Evolutionary conservation across 2,329 filamentous ascomycete species (phyloP).

Genomic region (Claviceps capensis): DNA sequence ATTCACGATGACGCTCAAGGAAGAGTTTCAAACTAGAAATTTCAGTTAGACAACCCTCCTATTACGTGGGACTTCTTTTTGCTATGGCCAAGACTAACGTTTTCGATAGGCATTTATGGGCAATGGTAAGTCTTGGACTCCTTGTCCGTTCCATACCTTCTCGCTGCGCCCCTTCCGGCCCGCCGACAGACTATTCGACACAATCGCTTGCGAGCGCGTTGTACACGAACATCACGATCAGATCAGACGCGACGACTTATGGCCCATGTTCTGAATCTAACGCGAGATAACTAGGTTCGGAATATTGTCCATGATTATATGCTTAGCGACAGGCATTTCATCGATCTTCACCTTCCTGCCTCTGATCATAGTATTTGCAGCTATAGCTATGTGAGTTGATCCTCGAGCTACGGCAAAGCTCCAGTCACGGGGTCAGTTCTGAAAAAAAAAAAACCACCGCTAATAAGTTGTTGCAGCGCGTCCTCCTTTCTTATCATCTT

Average conservation of each 20-base stretch:
- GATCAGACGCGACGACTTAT: neutral
- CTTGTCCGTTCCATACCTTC: neutral
- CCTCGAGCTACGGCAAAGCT: neutral
- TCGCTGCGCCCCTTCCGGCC: neutral
- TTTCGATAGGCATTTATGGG: conserved; percentile 52
- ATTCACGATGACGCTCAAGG: conserved; percentile 59
- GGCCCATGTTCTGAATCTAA: conserved; percentile 1
- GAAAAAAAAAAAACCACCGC: neutral
- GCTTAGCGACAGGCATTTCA: conserved; percentile 54
- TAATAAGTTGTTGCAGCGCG: conserved; percentile 31
- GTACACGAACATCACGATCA: neutral
- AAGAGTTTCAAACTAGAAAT: conserved; percentile 60
- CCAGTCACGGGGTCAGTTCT: neutral
- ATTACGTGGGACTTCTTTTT: too few species aligned
- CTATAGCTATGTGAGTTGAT: conserved; percentile 37
- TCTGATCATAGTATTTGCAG: conserved; percentile 36
- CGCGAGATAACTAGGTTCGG: conserved; percentile 41
- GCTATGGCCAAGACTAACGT: conserved; percentile 1
- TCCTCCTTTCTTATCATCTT: conserved; percentile 67
- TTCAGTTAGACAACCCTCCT: conserved; percentile 44
- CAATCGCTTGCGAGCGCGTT: neutral
- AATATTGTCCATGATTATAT: conserved; percentile 57
- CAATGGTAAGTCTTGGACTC: conserved; percentile 47
- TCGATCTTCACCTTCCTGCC: conserved; percentile 46
- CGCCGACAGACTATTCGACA: neutral